Evolutionary conservation across 176 grass and related monocot species (phyloP).

Genomic region (Eremochloa ophiuroides): DNA sequence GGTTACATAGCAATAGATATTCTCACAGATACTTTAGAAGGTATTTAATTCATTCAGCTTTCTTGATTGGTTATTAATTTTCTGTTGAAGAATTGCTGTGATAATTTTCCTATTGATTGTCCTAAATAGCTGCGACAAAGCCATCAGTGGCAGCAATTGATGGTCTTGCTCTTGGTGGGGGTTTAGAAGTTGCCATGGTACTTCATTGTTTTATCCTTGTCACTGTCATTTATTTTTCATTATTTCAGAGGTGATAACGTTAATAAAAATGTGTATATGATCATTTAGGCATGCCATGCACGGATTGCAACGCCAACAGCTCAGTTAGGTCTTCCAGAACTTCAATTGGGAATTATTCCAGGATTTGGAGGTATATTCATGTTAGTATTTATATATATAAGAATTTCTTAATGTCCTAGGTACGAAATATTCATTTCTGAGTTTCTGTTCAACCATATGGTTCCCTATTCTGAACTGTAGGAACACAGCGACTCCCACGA

Average conservation of each 20-base stretch:
- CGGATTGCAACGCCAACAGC: conserved; percentile 78
- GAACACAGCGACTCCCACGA: conserved; percentile 88
- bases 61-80: conserved; percentile 12
- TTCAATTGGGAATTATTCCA: conserved; percentile 82
- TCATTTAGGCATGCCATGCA: conserved; percentile 88
- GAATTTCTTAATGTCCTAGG: background rate
- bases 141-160: conserved; percentile 94
- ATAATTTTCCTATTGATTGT: conserved; percentile 6
- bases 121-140: conserved; percentile 61
- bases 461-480: conserved; percentile 36
- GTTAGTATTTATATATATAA: background rate
- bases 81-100: conserved; percentile 15
- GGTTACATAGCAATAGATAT: conserved; percentile 86
- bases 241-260: background rate
- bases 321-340: conserved; percentile 83
- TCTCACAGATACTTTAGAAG: conserved; percentile 77
- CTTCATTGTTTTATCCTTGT: conserved; percentile 7
- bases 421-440: conserved; percentile 9
- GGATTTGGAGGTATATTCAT: conserved; percentile 84
- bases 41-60: conserved; percentile 34
- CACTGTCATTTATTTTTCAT: background rate
- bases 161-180: conserved; percentile 89
- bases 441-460: background rate
- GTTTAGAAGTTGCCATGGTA: conserved; percentile 96
- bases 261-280: background rate